Evolutionary conservation across 1,284 basidiomycete species (phyloP).

Genomic region (Inonotus hispidus): DNA sequence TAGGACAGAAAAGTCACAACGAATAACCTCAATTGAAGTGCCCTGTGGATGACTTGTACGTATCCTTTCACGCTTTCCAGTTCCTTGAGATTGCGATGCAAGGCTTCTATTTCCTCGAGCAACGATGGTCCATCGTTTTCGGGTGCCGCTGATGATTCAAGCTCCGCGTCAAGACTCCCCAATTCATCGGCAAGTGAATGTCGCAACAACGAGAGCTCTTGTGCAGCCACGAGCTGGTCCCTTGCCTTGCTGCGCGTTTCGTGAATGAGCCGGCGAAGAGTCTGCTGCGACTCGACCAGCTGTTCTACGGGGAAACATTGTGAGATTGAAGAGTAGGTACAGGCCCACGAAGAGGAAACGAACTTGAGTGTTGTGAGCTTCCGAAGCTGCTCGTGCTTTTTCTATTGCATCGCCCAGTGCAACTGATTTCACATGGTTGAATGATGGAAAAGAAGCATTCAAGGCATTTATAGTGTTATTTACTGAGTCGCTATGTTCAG

Average conservation of each 20-base stretch:
- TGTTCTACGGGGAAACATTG: slow-evolving; percentile 40
- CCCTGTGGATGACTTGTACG: slow-evolving; percentile 66
- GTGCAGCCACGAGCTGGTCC: slow-evolving; percentile 53
- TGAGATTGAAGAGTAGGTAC: not conserved
- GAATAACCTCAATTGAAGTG: slow-evolving; percentile 64
- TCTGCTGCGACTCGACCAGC: slow-evolving; percentile 49
- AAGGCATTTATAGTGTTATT: slow-evolving; percentile 38
- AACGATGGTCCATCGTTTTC: slow-evolving; percentile 41
- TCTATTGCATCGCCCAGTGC: slow-evolving; percentile 26
- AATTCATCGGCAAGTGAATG: slow-evolving; percentile 77
- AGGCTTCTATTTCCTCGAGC: slow-evolving; percentile 74
- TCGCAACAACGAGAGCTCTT: slow-evolving; percentile 67
- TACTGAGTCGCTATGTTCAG: slow-evolving; percentile 38
- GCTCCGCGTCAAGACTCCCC: slow-evolving; percentile 55
- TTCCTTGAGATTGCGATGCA: slow-evolving; percentile 69
- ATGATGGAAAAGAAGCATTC: slow-evolving; percentile 40
- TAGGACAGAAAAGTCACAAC: slow-evolving; percentile 17
- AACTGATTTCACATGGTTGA: slow-evolving; percentile 27
- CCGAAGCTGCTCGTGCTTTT: not conserved
- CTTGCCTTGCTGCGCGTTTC: slow-evolving; percentile 40
- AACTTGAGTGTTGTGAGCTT: slow-evolving; percentile 6
- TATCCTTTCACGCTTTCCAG: slow-evolving; percentile 73
- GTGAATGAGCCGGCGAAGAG: slow-evolving; percentile 39
- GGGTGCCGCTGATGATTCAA: slow-evolving; percentile 49
- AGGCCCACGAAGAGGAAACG: not conserved